Base-by-base conservation (phyloP, 495 filamentous ascomycete species). In the Penicillium crystallinum region DNA sequence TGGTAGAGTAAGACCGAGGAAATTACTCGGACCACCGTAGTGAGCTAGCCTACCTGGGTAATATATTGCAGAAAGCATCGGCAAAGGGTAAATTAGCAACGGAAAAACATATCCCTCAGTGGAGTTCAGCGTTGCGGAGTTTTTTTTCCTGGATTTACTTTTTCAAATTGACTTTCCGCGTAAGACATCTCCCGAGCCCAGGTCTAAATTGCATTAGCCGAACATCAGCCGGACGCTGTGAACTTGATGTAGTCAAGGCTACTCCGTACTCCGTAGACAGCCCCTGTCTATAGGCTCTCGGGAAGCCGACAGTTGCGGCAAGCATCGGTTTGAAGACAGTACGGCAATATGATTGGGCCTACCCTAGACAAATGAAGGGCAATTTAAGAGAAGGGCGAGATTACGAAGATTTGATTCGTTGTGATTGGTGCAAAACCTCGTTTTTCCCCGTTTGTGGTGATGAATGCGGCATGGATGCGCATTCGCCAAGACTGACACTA, bases 381-480 rank as follows among this genome's bases (percentile, higher is more conserved):
- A 27, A 27, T 27, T 27, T 34, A 34, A n/a, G n/a, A n/a, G n/a
- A n/a, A n/a, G n/a, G n/a, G n/a, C n/a, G n/a, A n/a, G n/a, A n/a
- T n/a, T n/a, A n/a, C n/a, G n/a, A n/a, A n/a, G n/a, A n/a, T n/a
- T n/a, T n/a, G n/a, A n/a, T n/a, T n/a, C n/a, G 9, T 12, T 46
- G 4, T 54, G 39, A 58, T 54, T 54, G 42, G 55, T 6, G 11
- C 15, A 31, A 31, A 44, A 25, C 29, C 12, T n/a, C 22, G 23
- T 19, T 21, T 3, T n/a, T n/a, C n/a, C n/a, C n/a, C 37, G 19
- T 7, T 21, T 7, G n/a, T 2, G 23, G 19, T 25, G 15, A 7
- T 33, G 52, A 54, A 58, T 41, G 56, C 56, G 56, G 56, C 36
- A 59, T 44, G 9, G 38, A 52, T 55, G 21, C 27, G 52, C 30